A percentile compares a stretch with the other conserved stretches of the same genome.
These are phyloP conservation scores for Paracoccidioides brasiliensis DNA, from an alignment of 2,329 filamentous ascomycete genomes.

Conservation along the genomic window DNA sequence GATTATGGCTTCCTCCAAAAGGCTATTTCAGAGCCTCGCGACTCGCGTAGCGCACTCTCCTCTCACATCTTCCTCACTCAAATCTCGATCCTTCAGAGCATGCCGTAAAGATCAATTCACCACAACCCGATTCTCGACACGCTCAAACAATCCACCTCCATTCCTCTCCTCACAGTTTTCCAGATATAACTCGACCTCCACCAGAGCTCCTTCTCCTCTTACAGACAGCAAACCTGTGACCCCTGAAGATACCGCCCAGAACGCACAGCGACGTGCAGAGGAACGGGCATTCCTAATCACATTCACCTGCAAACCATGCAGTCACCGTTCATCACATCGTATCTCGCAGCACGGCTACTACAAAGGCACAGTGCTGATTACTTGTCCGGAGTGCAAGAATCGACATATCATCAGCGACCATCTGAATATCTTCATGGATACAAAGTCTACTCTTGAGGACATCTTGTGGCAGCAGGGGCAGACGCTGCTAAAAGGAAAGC, in stretches of 20 bases:
- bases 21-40: constrained; percentile 3
- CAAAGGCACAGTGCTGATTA: constrained; percentile 73
- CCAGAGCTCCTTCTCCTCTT: constrained; percentile 18
- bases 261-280: constrained; percentile 25
- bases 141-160: neutral
- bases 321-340: constrained; percentile 63
- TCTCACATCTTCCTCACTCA: constrained; percentile 2
- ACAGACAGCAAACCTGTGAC: constrained; percentile 24
- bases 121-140: neutral
- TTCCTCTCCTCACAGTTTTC: constrained; percentile 7
- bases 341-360: constrained; percentile 95
- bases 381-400: constrained; percentile 74
- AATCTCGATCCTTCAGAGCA: constrained; percentile 2
- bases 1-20: constrained; percentile 7
- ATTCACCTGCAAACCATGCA: constrained; percentile 87
- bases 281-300: constrained; percentile 70
- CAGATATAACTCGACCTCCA: constrained; percentile 22
- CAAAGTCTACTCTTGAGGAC: constrained; percentile 31
- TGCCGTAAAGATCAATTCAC: neutral
- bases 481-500: constrained; percentile 63
- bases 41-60: constrained; percentile 1
- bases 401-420: constrained; percentile 89
- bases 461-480: constrained; percentile 38
- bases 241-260: constrained; percentile 22
- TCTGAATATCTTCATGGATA: constrained; percentile 46